A percentile compares a stretch with the other conserved stretches of the same genome.
Conservation (phyloP, 345 rosid species). For the Clausena lansium region DNA sequence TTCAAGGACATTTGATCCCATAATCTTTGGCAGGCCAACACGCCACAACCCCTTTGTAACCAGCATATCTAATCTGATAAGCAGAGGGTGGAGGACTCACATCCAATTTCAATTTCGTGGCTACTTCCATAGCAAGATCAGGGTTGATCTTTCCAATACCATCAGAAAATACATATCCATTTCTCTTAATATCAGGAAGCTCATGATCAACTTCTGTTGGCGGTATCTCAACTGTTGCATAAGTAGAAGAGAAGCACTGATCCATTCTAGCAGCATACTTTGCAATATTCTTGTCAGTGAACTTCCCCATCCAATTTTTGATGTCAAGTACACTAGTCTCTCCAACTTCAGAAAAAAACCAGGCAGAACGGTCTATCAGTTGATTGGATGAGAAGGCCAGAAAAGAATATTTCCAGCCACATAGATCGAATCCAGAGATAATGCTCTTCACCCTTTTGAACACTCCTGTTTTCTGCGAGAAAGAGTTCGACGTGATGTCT, state of each 20-base stretch:
- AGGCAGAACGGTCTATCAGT: conserved; percentile 81
- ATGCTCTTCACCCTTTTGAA: conserved; percentile 66
- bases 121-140: conserved; percentile 76
- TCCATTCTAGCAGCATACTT: conserved; percentile 97
- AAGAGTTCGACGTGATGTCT: conserved; percentile 43
- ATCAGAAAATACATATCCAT: conserved; percentile 66
- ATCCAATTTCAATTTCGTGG: conserved; percentile 62
- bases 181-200: conserved; percentile 63
- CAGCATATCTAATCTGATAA: conserved; percentile 89
- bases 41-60: conserved; percentile 88
- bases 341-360: conserved; percentile 79
- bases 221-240: conserved; percentile 76
- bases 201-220: conserved; percentile 36
- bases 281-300: conserved; percentile 52
- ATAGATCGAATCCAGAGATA: conserved; percentile 67
- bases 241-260: conserved; percentile 83
- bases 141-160: conserved; percentile 82
- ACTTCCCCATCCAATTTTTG: conserved; percentile 79
- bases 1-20: conserved; percentile 62
- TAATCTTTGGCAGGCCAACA: conserved; percentile 77
- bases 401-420: conserved; percentile 77
- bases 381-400: conserved; percentile 93
- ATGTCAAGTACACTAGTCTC: conserved; percentile 41
- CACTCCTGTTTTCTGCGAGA: conserved; percentile 60
- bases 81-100: conserved; percentile 56